Evolutionary conservation across 805 yeast species (phyloP).

Genomic region (Wickerhamiella dianesei): DNA sequence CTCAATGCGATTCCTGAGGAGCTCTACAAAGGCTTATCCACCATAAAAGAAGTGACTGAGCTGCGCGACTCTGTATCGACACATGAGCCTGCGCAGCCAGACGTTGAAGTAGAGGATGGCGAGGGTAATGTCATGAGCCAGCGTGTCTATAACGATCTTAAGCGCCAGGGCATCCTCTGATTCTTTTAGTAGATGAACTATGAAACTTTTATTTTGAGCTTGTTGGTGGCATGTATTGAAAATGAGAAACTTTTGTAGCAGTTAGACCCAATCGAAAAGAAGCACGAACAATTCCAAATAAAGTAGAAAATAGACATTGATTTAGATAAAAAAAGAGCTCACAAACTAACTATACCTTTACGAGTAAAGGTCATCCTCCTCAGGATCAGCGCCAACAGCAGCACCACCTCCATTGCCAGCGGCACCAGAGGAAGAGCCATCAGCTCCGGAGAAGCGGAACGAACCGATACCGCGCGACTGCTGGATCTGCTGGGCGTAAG

Average conservation of each 20-base stretch:
- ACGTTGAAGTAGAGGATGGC: slow-evolving; percentile 76
- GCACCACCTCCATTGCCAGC: slow-evolving; percentile 26
- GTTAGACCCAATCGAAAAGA: no score
- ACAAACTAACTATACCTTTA: slow-evolving; percentile 2
- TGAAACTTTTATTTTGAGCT: no score
- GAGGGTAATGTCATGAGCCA: slow-evolving; percentile 88
- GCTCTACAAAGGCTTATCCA: slow-evolving; percentile 49
- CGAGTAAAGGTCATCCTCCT: slow-evolving; percentile 52
- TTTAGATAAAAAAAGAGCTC: background rate
- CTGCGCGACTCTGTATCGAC: slow-evolving; percentile 33
- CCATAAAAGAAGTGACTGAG: slow-evolving; percentile 50
- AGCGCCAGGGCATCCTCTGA: slow-evolving; percentile 71
- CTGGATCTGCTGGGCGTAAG: slow-evolving; percentile 91
- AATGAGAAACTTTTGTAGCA: background rate
- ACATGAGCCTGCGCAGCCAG: slow-evolving; percentile 28
- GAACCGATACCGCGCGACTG: slow-evolving; percentile 91
- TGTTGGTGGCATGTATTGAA: no score
- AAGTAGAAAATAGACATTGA: background rate
- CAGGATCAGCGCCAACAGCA: slow-evolving; percentile 37
- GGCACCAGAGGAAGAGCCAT: slow-evolving; percentile 16
- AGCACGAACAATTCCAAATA: background rate
- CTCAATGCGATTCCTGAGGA: slow-evolving; percentile 44
- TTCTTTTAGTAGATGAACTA: no score
- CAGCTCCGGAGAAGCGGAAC: slow-evolving; percentile 51
- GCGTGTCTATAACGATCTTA: slow-evolving; percentile 68